Conservation (phyloP, 1,284 basidiomycete genomes). For the Macrocystidia cucumis region DNA sequence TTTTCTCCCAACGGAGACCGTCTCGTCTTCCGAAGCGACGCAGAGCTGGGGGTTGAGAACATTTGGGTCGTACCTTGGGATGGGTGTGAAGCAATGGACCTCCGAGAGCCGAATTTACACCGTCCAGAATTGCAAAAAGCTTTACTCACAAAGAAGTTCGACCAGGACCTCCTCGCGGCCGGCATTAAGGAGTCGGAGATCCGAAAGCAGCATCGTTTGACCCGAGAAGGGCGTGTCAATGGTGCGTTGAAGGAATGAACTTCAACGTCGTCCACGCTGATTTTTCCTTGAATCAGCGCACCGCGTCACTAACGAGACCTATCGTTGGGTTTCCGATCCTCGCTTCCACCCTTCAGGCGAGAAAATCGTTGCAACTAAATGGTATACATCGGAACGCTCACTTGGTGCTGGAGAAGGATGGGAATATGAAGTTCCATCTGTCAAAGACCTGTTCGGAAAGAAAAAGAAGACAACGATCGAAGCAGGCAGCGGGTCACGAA, state of each 20-base stretch:
- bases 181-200: slow-evolving; percentile 43
- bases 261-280: slow-evolving; percentile 2
- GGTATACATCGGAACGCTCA: slow-evolving; percentile 57
- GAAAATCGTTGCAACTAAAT: slow-evolving; percentile 63
- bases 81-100: slow-evolving; percentile 51
- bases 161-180: slow-evolving; percentile 39
- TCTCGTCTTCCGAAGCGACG: slow-evolving; percentile 62
- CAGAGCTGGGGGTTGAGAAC: slow-evolving; percentile 63
- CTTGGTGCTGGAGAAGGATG: slow-evolving; percentile 67
- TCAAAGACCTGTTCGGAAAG: slow-evolving; percentile 13
- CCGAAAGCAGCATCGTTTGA: slow-evolving; percentile 39
- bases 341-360: slow-evolving; percentile 60
- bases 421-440: slow-evolving; percentile 45
- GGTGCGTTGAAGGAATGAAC: slow-evolving; percentile 42
- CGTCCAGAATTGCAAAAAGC: slow-evolving; percentile 25
- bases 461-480: slow-evolving; percentile 22
- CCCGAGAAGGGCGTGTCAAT: slow-evolving; percentile 48
- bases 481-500: slow-evolving; percentile 42
- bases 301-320: slow-evolving; percentile 68
- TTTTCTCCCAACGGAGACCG: slow-evolving; percentile 60
- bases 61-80: slow-evolving; percentile 64
- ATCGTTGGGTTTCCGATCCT: slow-evolving; percentile 57
- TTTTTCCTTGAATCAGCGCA: too few species aligned
- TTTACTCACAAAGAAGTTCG: slow-evolving; percentile 26
- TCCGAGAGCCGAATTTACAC: slow-evolving; percentile 24